Conservation (phyloP, 2,329 filamentous ascomycete species). For the Sordariomycetes sp. region DNA sequence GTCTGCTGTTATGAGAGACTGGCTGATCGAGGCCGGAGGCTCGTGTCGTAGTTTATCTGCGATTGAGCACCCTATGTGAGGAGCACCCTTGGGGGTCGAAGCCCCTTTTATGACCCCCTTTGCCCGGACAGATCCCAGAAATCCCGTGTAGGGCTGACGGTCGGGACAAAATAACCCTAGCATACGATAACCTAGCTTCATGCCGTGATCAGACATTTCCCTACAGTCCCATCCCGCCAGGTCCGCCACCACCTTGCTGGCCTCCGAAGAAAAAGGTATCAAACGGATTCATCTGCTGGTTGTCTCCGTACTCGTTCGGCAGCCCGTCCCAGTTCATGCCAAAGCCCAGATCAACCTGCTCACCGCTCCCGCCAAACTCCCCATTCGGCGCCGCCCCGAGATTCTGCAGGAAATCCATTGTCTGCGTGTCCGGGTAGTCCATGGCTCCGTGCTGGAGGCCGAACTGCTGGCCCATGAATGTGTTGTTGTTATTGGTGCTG, state of each 20-base stretch:
- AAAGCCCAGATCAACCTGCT: slow-evolving; percentile 54
- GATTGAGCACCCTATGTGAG: too few relatives aligned
- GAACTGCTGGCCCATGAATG: slow-evolving; percentile 22
- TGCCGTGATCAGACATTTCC: background rate
- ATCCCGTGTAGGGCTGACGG: background rate
- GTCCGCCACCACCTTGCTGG: slow-evolving; percentile 18
- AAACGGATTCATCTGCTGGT: slow-evolving; percentile 57
- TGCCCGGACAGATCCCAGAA: background rate
- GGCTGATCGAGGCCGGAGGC: too few relatives aligned
- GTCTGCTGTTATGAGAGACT: too few relatives aligned
- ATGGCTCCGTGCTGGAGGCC: slow-evolving; percentile 21
- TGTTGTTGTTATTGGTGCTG: slow-evolving; percentile 14
- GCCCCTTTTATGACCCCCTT: too few relatives aligned
- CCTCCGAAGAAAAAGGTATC: slow-evolving; percentile 66
- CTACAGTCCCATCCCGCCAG: slow-evolving; percentile 7
- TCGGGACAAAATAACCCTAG: too few relatives aligned
- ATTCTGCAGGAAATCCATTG: slow-evolving; percentile 44
- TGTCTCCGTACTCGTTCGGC: slow-evolving; percentile 53
- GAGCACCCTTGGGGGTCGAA: too few relatives aligned
- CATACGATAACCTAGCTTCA: background rate
- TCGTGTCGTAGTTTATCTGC: too few relatives aligned
- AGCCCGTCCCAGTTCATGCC: slow-evolving; percentile 56
- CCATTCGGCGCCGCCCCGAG: slow-evolving; percentile 24
- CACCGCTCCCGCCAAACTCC: slow-evolving; percentile 17
- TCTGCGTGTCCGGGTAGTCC: slow-evolving; percentile 39